Base-by-base conservation (phyloP, 768 basidiomycete species). In the Leccinum imitatum region DNA sequence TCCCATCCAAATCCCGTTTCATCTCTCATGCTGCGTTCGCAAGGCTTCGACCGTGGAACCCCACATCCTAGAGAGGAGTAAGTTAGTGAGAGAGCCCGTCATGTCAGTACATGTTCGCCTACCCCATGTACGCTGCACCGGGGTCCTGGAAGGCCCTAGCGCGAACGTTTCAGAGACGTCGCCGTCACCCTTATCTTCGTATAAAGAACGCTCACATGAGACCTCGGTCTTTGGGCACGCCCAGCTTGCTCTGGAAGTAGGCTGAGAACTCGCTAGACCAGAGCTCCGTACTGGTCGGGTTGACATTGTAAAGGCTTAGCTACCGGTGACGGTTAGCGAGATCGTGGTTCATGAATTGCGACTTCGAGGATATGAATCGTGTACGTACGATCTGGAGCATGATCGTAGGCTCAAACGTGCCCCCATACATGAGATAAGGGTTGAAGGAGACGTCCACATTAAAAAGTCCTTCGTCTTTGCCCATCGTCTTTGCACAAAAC, bases 341-440 rank as follows among this genome's bases (percentile, higher is more conserved):
- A 14, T 14, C 27, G 17, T 15, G 14, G 21, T 1, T 19, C 46
- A 19, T 23, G 46, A 47, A 47, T 8, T 21, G 13, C 2, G 37
- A 50, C 17, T 5, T 30, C 19, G 6, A 27, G 8, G 6, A 6
- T 1, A 47, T 33, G 39, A 39, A 39, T 39, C 37, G 17, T 39
- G 39, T n/a, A 77, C 87, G 56, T 60, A 90, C 89, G 59, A 87
- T 73, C 50, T 70, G 72, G 56, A 90, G 73, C 53, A 81, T 75
- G 72, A 87, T 82, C 4, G 87, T 84, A 19, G 88, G 88, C 15
- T 89, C 87, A 56, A 87, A 82, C 4, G 82, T 82, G 14, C 87
- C 88, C 19, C 63, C 76, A 66, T 84, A 89, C 3, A 84, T 79
- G 60, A 89, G 78, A 37, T 76, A 78, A 56, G 89, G 84, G 63